Percentiles rank a stretch among this genome's conserved stretches.
phyloP scores from a whole-genome alignment of 2,329 filamentous ascomycete genomes.

The Mollisia scopiformis region DNA sequence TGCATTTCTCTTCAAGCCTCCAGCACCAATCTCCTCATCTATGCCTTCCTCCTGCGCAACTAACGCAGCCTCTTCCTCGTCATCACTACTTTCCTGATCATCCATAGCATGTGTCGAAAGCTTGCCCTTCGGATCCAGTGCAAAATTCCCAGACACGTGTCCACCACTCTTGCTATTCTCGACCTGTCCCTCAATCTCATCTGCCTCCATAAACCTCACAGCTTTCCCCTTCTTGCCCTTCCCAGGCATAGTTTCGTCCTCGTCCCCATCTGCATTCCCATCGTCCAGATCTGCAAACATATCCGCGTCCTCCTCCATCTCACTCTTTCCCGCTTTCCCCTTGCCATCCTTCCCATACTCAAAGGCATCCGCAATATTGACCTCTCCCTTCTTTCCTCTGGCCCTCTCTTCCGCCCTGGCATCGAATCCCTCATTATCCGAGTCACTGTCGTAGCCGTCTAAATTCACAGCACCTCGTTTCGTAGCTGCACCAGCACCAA shows the following conservation, averaged over 20 bases:
- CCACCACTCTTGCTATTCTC: slow-evolving; percentile 73
- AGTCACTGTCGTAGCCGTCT: slow-evolving; percentile 96
- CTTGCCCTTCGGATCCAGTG: slow-evolving; percentile 57
- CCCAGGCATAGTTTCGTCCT: slow-evolving; percentile 53
- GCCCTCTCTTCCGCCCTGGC: slow-evolving; percentile 66
- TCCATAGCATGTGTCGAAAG: slow-evolving; percentile 39
- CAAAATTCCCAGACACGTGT: slow-evolving; percentile 63
- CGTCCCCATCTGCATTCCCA: slow-evolving; percentile 55
- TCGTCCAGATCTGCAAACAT: slow-evolving; percentile 81
- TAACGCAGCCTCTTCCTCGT: slow-evolving; percentile 73
- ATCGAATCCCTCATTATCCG: slow-evolving; percentile 87
- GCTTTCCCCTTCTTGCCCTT: slow-evolving; percentile 63
- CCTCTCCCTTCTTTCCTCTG: slow-evolving; percentile 43
- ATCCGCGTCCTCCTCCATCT: slow-evolving; percentile 68
- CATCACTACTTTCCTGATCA: slow-evolving; percentile 54
- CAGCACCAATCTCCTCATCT: slow-evolving; percentile 88
- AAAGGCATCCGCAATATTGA: slow-evolving; percentile 54
- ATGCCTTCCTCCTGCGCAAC: slow-evolving; percentile 76
- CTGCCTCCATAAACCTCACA: slow-evolving; percentile 61
- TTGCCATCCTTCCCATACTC: slow-evolving; percentile 51
- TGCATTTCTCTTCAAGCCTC: slow-evolving; percentile 88
- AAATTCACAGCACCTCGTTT: slow-evolving; percentile 96
- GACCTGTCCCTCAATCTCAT: slow-evolving; percentile 79
- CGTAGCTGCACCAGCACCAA: slow-evolving; percentile 73
- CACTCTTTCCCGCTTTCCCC: slow-evolving; percentile 38